A percentile compares a stretch with the other conserved stretches of the same genome.
Conservation (phyloP, 2,329 filamentous ascomycete species). For the Colletotrichum chlorophyti region DNA sequence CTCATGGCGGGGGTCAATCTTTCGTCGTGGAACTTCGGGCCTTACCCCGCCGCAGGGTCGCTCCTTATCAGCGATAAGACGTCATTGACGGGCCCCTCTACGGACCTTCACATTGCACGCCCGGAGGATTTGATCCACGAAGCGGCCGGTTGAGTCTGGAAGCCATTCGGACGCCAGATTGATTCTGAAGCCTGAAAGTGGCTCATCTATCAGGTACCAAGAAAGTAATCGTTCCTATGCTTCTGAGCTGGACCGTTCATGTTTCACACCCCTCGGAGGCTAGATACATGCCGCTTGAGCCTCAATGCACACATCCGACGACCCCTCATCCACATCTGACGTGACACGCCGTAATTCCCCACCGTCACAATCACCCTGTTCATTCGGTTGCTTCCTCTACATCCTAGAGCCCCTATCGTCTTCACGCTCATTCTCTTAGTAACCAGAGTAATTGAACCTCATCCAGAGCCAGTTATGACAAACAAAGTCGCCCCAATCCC, state of each 20-base stretch:
- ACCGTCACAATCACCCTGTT: background rate
- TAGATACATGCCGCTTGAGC: background rate
- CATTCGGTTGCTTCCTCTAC: background rate
- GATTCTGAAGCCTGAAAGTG: too few species aligned
- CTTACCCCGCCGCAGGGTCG: slow-evolving; percentile 22
- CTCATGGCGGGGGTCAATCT: background rate
- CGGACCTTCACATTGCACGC: background rate
- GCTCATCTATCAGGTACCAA: too few species aligned
- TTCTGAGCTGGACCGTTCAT: too few species aligned
- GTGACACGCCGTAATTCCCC: background rate
- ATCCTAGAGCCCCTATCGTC: background rate
- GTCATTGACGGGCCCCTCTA: slow-evolving; percentile 9
- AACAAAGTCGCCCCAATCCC: slow-evolving; percentile 45
- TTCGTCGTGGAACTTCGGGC: background rate
- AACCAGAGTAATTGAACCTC: background rate
- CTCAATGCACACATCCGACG: slow-evolving; percentile 13
- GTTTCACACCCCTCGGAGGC: background rate
- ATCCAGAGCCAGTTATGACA: background rate
- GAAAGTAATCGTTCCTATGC: too few species aligned
- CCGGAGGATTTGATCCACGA: background rate
- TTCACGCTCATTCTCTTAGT: background rate
- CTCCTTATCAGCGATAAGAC: slow-evolving; percentile 21
- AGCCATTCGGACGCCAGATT: background rate
- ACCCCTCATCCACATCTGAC: background rate
- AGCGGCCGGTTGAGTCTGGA: background rate